Percentiles rank a stretch among this genome's conserved stretches.
phyloP scores from a whole-genome alignment of 371 early-diverging fungal genomes.

The Nematocida parisii region DNA sequence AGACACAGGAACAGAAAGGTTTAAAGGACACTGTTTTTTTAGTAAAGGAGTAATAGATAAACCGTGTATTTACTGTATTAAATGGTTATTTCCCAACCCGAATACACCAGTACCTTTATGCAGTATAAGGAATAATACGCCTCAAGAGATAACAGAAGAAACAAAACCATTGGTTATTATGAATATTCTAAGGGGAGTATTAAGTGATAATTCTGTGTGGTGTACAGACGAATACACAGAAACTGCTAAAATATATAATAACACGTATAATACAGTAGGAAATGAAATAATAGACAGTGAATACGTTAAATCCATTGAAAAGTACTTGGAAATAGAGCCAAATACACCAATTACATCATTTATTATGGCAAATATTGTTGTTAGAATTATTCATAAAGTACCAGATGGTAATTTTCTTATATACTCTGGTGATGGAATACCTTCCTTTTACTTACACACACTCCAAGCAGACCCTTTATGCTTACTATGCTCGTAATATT shows the following conservation, averaged over 20 bases:
- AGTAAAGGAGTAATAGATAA: background rate
- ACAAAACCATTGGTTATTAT: slow-evolving; percentile 1
- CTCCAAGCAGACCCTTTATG: slow-evolving; percentile 19
- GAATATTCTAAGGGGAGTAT: slow-evolving; percentile 11
- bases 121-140: slow-evolving; percentile 1
- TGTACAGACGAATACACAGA: background rate
- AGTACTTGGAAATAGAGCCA: slow-evolving; percentile 1
- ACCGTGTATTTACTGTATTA: slow-evolving; percentile 52
- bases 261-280: background rate
- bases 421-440: slow-evolving; percentile 35
- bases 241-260: slow-evolving; percentile 16
- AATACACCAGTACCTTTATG: slow-evolving; percentile 15
- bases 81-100: slow-evolving; percentile 37
- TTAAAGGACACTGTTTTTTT: slow-evolving; percentile 34
- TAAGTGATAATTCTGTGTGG: background rate
- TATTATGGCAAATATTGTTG: slow-evolving; percentile 33
- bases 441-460: slow-evolving; percentile 23
- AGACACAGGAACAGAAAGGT: slow-evolving; percentile 47
- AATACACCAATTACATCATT: slow-evolving; percentile 8
- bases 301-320: slow-evolving; percentile 8
- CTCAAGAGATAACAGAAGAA: slow-evolving; percentile 1
- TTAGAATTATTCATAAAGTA: background rate
- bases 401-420: slow-evolving; percentile 23
- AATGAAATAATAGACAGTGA: background rate
- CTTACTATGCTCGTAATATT: slow-evolving; percentile 17